Evolutionary conservation across 2,329 filamentous ascomycete species (phyloP).

Genomic region (Trichophaea hybrida): DNA sequence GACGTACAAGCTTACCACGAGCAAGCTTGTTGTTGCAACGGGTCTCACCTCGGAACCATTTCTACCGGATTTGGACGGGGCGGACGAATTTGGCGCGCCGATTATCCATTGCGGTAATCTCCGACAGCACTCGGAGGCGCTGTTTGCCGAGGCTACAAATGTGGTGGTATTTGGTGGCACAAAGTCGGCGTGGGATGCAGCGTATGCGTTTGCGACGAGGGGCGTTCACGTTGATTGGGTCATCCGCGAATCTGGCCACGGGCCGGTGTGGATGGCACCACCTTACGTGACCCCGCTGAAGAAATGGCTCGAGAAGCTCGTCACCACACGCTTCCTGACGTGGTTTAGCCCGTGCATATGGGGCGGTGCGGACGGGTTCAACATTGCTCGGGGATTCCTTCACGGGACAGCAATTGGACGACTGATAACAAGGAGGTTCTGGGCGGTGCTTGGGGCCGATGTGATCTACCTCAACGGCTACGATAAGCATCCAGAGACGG

Average conservation of each 20-base stretch:
- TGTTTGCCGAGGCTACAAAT: slow-evolving; percentile 33
- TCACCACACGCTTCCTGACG: slow-evolving; percentile 51
- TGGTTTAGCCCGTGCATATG: slow-evolving; percentile 66
- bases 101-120: slow-evolving; percentile 41
- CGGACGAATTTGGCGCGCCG: slow-evolving; percentile 28
- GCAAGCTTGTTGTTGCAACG: slow-evolving; percentile 41
- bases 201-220: slow-evolving; percentile 44
- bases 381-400: slow-evolving; percentile 39
- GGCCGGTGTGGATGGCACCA: slow-evolving; percentile 46
- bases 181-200: slow-evolving; percentile 52
- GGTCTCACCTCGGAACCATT: slow-evolving; percentile 41
- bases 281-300: slow-evolving; percentile 54
- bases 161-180: slow-evolving; percentile 46
- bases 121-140: slow-evolving; percentile 31
- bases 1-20: slow-evolving; percentile 12
- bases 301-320: slow-evolving; percentile 52
- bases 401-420: slow-evolving; percentile 15
- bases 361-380: slow-evolving; percentile 38
- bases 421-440: slow-evolving; percentile 10
- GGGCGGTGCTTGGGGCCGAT: slow-evolving; percentile 39
- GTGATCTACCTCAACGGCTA: slow-evolving; percentile 42
- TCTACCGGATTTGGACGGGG: slow-evolving; percentile 31
- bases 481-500: slow-evolving; percentile 39
- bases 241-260: slow-evolving; percentile 43
- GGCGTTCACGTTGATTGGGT: slow-evolving; percentile 47